phyloP scores from a whole-genome alignment of 75 land plant genomes.

The Sequoia sempervirens region DNA sequence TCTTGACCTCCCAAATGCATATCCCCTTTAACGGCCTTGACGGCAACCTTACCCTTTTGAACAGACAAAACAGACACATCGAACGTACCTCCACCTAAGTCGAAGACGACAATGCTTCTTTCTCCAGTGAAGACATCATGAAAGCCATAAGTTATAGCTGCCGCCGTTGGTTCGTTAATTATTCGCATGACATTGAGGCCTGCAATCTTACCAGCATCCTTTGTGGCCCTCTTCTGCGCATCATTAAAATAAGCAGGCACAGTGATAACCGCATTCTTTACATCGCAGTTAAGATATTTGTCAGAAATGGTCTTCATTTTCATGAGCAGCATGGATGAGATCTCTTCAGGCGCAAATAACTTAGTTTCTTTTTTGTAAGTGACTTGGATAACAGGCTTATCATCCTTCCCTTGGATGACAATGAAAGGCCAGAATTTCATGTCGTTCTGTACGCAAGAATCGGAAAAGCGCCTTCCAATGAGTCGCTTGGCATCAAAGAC shows the following conservation, averaged over 20 bases:
- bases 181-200: slow-evolving; percentile 19
- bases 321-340: slow-evolving; percentile 21
- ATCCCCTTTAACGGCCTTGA: slow-evolving; percentile 12
- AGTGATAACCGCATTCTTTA: slow-evolving; percentile 25
- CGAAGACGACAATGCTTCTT: slow-evolving; percentile 16
- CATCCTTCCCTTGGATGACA: slow-evolving; percentile 4
- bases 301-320: slow-evolving; percentile 23
- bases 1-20: slow-evolving; percentile 35
- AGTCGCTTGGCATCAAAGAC: slow-evolving; percentile 8
- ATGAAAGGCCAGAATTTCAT: slow-evolving; percentile 20
- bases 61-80: slow-evolving; percentile 32
- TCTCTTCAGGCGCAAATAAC: slow-evolving; percentile 16
- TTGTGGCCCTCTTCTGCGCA: slow-evolving; percentile 14
- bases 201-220: slow-evolving; percentile 11
- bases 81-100: slow-evolving; percentile 27
- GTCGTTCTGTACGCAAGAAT: slow-evolving; percentile 13
- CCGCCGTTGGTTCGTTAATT: slow-evolving; percentile 11
- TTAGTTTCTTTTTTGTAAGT: slow-evolving; percentile 10
- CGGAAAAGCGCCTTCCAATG: slow-evolving; percentile 18
- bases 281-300: slow-evolving; percentile 1
- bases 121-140: neutral
- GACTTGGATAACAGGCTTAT: slow-evolving; percentile 20
- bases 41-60: slow-evolving; percentile 30
- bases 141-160: neutral
- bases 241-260: slow-evolving; percentile 22